These are phyloP conservation scores for Auricularia cornea DNA, from an alignment of 768 basidiomycete species.

Conservation along the genomic window DNA sequence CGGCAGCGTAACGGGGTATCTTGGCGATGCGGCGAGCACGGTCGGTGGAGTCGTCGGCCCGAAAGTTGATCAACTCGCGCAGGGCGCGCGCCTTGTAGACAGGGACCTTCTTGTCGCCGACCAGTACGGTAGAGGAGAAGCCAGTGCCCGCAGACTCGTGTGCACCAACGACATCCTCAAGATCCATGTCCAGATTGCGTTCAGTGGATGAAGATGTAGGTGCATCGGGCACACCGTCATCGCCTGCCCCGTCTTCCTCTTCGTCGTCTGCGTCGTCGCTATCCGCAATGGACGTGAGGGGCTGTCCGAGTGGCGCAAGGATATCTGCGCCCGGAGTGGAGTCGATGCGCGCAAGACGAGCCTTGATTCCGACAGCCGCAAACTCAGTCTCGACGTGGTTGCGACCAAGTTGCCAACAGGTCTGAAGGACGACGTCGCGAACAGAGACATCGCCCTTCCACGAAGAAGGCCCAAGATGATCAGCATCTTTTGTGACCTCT, in stretches of 20 bases:
- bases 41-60: background rate
- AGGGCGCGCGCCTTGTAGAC: background rate
- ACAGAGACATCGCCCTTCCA: conserved; percentile 27
- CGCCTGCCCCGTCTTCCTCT: too few species aligned
- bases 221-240: background rate
- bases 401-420: background rate
- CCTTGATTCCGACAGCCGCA: background rate
- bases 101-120: background rate
- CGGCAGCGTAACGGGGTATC: background rate
- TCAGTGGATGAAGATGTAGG: background rate
- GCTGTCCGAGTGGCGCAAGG: background rate
- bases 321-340: background rate
- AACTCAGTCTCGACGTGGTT: background rate
- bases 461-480: conserved; percentile 30
- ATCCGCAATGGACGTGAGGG: background rate
- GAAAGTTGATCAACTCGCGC: background rate
- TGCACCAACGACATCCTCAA: background rate
- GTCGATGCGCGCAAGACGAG: background rate
- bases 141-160: background rate
- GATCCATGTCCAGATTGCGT: background rate
- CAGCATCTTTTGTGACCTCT: conserved; percentile 14
- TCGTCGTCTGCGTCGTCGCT: background rate
- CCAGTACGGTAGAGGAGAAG: background rate
- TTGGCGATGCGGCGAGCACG: background rate
- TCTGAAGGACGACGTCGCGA: conserved; percentile 18